phyloP scores from a whole-genome alignment of 441 rosid genomes.

The Adansonia grandidieri region DNA sequence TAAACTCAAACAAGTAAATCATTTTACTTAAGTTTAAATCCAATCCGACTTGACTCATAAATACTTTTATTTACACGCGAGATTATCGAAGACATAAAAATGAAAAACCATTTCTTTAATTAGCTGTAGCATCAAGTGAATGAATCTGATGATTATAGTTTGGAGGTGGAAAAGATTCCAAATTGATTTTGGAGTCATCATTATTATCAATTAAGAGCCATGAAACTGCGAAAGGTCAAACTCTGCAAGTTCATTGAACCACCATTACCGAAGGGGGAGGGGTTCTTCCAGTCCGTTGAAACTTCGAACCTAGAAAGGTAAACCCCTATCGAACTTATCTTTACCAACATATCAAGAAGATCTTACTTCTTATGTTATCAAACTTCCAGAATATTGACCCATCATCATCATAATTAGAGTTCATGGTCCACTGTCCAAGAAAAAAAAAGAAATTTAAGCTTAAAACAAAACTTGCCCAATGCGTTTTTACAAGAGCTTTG shows the following conservation, averaged over 20 bases:
- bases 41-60: too few species aligned
- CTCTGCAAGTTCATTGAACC: constrained; percentile 35
- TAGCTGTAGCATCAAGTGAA: not conserved
- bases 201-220: not conserved
- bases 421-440: constrained; percentile 6
- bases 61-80: too few species aligned
- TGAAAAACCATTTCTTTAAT: not conserved
- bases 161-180: not conserved
- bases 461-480: constrained; percentile 11
- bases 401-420: constrained; percentile 27
- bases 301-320: not conserved
- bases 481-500: not conserved
- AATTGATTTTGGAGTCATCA: not conserved
- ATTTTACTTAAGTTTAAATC: too few species aligned
- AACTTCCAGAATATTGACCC: constrained; percentile 11
- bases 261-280: not conserved
- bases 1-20: too few species aligned
- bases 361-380: constrained; percentile 25
- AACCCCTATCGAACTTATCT: constrained; percentile 5
- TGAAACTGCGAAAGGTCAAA: not conserved
- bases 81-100: not conserved
- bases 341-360: constrained; percentile 23
- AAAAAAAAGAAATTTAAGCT: not conserved
- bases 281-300: not conserved
- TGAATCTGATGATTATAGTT: not conserved